These are phyloP conservation scores for Citrus reticulata DNA, from an alignment of 345 rosid genomes.

Conservation along the genomic window DNA sequence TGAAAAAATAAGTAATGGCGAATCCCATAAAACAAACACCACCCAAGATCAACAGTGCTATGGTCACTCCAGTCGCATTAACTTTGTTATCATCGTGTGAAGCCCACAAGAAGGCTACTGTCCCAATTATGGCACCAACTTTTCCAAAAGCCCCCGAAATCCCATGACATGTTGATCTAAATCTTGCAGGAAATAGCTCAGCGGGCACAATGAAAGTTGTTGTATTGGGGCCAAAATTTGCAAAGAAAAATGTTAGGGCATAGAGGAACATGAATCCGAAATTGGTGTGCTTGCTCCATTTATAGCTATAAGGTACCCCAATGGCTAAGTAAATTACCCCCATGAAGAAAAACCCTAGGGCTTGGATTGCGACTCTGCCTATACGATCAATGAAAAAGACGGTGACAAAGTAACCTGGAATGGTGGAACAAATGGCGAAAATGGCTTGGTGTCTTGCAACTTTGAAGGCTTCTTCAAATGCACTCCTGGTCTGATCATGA, in stretches of 20 bases:
- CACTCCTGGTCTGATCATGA: not conserved
- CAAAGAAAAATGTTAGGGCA: slow-evolving; percentile 62
- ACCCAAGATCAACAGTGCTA: slow-evolving; percentile 38
- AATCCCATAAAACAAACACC: slow-evolving; percentile 57
- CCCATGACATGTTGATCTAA: slow-evolving; percentile 81
- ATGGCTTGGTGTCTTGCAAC: slow-evolving; percentile 46
- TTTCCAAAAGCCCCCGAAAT: slow-evolving; percentile 73
- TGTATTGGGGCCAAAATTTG: slow-evolving; percentile 82
- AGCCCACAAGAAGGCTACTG: slow-evolving; percentile 57
- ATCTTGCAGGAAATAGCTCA: slow-evolving; percentile 79
- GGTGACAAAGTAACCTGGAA: slow-evolving; percentile 75
- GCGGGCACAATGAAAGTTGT: slow-evolving; percentile 81
- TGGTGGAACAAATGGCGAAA: slow-evolving; percentile 46
- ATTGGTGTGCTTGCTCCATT: slow-evolving; percentile 27
- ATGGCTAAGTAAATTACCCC: slow-evolving; percentile 47
- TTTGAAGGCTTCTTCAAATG: slow-evolving; percentile 38
- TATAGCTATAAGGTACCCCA: slow-evolving; percentile 35
- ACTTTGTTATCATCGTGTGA: not conserved
- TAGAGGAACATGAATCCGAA: slow-evolving; percentile 45
- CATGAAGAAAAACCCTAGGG: slow-evolving; percentile 63
- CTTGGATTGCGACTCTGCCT: slow-evolving; percentile 61
- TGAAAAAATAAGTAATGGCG: slow-evolving; percentile 42
- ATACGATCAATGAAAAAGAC: slow-evolving; percentile 59
- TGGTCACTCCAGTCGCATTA: slow-evolving; percentile 23
- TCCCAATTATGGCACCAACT: slow-evolving; percentile 66